Percentiles rank a stretch among this genome's conserved stretches.
These are phyloP conservation scores for Trypanosoma caninum DNA, from an alignment of 208 protist genomes.

Conservation along the genomic window DNA sequence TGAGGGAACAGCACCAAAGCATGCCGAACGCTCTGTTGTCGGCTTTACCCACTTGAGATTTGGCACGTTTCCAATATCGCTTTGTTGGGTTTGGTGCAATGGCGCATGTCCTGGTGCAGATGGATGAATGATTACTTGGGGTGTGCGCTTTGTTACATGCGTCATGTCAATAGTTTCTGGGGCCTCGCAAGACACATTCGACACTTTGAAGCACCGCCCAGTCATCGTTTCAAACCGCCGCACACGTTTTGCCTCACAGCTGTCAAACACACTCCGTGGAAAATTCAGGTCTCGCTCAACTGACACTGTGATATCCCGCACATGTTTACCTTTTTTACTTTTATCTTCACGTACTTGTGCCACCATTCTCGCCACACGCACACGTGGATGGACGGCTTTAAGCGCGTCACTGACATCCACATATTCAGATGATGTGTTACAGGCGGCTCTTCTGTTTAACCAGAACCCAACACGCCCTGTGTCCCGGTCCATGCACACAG, in stretches of 20 bases:
- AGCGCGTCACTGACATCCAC: slow-evolving; percentile 51
- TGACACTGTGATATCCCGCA: slow-evolving; percentile 42
- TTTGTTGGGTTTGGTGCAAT: slow-evolving; percentile 41
- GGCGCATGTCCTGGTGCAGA: slow-evolving; percentile 55
- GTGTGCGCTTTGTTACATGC: slow-evolving; percentile 33
- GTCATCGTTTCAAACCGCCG: slow-evolving; percentile 48
- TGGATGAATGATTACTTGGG: slow-evolving; percentile 47
- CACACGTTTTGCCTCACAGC: slow-evolving; percentile 28
- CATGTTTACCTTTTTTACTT: background rate
- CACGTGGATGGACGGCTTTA: slow-evolving; percentile 40
- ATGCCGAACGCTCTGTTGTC: slow-evolving; percentile 28
- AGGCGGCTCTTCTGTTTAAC: slow-evolving; percentile 29
- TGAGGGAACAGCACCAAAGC: slow-evolving; percentile 29
- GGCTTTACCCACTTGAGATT: slow-evolving; percentile 53
- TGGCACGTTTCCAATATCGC: slow-evolving; percentile 64
- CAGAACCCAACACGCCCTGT: slow-evolving; percentile 59
- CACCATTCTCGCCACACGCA: slow-evolving; percentile 31
- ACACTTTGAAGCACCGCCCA: slow-evolving; percentile 12
- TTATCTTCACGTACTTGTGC: slow-evolving; percentile 19
- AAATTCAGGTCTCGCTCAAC: slow-evolving; percentile 64
- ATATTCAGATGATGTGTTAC: slow-evolving; percentile 22
- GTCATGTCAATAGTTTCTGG: slow-evolving; percentile 32
- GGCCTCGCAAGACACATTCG: slow-evolving; percentile 5
- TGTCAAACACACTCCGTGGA: slow-evolving; percentile 41
- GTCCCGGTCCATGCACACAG: slow-evolving; percentile 49